These are phyloP conservation scores for Lactarius akahatsu DNA, from an alignment of 768 basidiomycete species.

Conservation along the genomic window DNA sequence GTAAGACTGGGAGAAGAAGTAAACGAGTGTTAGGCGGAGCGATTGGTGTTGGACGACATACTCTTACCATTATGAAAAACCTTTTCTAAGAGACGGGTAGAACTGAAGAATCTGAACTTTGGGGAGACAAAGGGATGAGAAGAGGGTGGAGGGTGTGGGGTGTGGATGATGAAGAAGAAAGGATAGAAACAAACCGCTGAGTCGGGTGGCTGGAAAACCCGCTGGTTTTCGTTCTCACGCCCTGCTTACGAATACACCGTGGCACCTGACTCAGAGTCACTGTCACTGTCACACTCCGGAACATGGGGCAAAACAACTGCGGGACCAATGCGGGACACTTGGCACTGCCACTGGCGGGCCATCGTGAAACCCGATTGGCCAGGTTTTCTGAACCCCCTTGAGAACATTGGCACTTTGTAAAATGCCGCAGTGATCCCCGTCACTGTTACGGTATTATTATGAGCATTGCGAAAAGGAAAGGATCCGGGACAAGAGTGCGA, in stretches of 20 bases:
- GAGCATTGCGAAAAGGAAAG: neutral
- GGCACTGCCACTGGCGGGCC: no score
- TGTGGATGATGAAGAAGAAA: slow-evolving; percentile 27
- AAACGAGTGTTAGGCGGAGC: slow-evolving; percentile 8
- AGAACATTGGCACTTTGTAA: neutral
- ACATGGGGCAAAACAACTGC: no score
- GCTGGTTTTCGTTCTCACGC: slow-evolving; percentile 23
- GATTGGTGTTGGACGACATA: slow-evolving; percentile 18
- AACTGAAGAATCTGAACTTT: slow-evolving; percentile 11
- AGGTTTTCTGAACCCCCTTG: no score
- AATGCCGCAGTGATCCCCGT: neutral
- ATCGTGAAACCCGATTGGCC: no score
- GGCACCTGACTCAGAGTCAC: neutral
- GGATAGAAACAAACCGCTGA: slow-evolving; percentile 7
- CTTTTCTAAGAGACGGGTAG: slow-evolving; percentile 6
- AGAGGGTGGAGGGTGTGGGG: slow-evolving; percentile 26
- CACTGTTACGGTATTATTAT: slow-evolving; percentile 12
- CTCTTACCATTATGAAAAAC: slow-evolving; percentile 32
- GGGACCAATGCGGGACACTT: no score
- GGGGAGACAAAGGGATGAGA: neutral
- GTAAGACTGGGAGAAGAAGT: slow-evolving; percentile 31
- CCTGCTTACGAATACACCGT: slow-evolving; percentile 11
- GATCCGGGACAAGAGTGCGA: slow-evolving; percentile 9
- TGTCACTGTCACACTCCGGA: no score
- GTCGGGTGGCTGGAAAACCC: slow-evolving; percentile 2